phyloP scores from a whole-genome alignment of 306 rosid species.

The Geum urbanum region DNA sequence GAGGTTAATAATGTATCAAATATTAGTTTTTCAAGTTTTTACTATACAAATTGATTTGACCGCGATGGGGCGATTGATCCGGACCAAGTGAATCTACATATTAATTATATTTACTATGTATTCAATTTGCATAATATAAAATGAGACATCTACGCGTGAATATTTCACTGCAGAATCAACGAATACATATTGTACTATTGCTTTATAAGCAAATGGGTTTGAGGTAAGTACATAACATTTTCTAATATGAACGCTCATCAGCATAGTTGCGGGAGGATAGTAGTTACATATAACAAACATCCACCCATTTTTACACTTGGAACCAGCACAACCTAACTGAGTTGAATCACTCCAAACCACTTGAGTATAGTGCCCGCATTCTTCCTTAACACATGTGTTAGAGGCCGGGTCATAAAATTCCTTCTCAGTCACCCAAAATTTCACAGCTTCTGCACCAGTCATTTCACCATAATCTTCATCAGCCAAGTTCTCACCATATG shows the following conservation, averaged over 20 bases:
- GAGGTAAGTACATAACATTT: not conserved
- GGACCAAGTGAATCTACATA: too few species aligned
- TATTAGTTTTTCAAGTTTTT: too few species aligned
- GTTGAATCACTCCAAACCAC: conserved; percentile 19
- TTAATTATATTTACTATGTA: too few species aligned
- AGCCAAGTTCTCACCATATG: not conserved
- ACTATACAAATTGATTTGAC: too few species aligned
- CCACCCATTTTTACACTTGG: conserved; percentile 28
- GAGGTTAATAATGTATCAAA: too few species aligned
- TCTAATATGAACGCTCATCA: conserved; percentile 17
- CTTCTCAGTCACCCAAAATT: conserved; percentile 35
- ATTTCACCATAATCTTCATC: not conserved
- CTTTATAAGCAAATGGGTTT: too few species aligned
- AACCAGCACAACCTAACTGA: conserved; percentile 36
- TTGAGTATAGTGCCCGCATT: conserved; percentile 42
- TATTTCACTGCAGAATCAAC: too few species aligned
- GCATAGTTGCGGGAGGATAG: conserved; percentile 16
- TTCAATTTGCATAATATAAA: too few species aligned
- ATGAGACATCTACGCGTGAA: too few species aligned
- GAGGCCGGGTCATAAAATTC: conserved; percentile 7
- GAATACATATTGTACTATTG: too few species aligned
- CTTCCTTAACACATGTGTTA: conserved; percentile 12
- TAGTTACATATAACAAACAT: conserved; percentile 27
- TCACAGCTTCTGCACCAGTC: not conserved
- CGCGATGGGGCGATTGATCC: too few species aligned